A percentile compares a stretch with the other conserved stretches of the same genome.
Conservation (phyloP, 2,329 filamentous ascomycete species). For the Pseudocercospora ulei region DNA sequence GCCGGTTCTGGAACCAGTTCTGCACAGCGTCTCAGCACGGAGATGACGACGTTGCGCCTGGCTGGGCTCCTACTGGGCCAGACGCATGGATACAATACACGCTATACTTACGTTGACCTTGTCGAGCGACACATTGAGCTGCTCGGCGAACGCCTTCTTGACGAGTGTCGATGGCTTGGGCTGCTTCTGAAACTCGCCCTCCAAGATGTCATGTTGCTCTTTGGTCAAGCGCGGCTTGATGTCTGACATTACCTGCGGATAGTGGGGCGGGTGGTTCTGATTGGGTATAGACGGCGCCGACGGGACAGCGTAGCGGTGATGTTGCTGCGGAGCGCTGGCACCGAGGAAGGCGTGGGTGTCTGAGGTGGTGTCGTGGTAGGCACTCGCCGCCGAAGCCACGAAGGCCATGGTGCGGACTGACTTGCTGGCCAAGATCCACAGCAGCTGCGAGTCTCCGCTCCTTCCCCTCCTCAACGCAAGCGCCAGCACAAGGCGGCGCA, state of each 20-base stretch:
- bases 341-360: conserved; percentile 10
- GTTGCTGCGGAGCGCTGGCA: conserved; percentile 14
- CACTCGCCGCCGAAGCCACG: conserved; percentile 14
- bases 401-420: conserved; percentile 18
- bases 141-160: conserved; percentile 44
- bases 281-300: conserved; percentile 15
- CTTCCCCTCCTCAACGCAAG: conserved; percentile 3
- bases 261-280: conserved; percentile 16
- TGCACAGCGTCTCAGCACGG: conserved; percentile 33
- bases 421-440: conserved; percentile 1
- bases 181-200: conserved; percentile 43
- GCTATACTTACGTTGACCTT: conserved; percentile 44
- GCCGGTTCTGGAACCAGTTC: conserved; percentile 49
- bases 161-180: conserved; percentile 44
- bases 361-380: conserved; percentile 10
- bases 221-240: conserved; percentile 46
- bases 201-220: conserved; percentile 46
- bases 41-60: background rate
- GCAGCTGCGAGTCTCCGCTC: conserved; percentile 7
- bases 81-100: background rate
- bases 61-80: background rate
- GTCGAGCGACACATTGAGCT: conserved; percentile 43
- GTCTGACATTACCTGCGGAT: conserved; percentile 34
- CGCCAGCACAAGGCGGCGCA: background rate
- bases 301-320: conserved; percentile 15